Conservation (phyloP, 106 monocot genomes). For the Allium fistulosum region DNA sequence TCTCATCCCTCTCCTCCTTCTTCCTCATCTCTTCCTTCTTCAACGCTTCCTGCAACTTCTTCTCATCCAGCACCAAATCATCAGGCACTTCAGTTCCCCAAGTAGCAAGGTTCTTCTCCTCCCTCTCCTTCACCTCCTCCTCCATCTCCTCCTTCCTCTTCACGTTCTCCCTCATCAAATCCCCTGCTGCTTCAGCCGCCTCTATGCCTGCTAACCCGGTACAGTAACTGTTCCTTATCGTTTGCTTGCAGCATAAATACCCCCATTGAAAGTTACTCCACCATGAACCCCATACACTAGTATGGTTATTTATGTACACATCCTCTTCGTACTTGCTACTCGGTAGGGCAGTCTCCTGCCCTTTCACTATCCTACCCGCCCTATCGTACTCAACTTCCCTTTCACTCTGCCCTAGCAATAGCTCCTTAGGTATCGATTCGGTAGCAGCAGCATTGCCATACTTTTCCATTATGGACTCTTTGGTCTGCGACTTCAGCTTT, state of each 20-base stretch:
- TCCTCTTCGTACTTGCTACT: constrained; percentile 96
- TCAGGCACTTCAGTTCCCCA: constrained; percentile 92
- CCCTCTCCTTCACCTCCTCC: constrained; percentile 37
- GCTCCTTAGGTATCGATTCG: constrained; percentile 72
- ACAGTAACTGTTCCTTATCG: constrained; percentile 36
- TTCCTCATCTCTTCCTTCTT: constrained; percentile 93
- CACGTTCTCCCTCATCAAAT: constrained; percentile 74
- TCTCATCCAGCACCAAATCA: constrained; percentile 74
- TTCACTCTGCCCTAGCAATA: constrained; percentile 92
- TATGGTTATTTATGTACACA: constrained; percentile 83
- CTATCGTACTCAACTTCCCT: constrained; percentile 94
- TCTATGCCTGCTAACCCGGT: constrained; percentile 87
- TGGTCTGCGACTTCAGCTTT: constrained; percentile 64
- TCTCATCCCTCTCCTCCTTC: constrained; percentile 88
- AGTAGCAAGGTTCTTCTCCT: constrained; percentile 69
- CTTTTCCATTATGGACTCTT: constrained; percentile 85
- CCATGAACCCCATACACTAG: constrained; percentile 94
- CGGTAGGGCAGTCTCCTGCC: constrained; percentile 78
- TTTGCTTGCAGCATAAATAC: constrained; percentile 84
- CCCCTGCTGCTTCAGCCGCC: constrained; percentile 84
- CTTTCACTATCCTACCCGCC: constrained; percentile 91
- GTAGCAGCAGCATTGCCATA: constrained; percentile 94
- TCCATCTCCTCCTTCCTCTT: constrained; percentile 74
- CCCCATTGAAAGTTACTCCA: constrained; percentile 99
- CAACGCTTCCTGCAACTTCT: constrained; percentile 49